These are phyloP conservation scores for Daldinia caldariorum DNA, from an alignment of 495 filamentous ascomycete species.

Conservation along the genomic window DNA sequence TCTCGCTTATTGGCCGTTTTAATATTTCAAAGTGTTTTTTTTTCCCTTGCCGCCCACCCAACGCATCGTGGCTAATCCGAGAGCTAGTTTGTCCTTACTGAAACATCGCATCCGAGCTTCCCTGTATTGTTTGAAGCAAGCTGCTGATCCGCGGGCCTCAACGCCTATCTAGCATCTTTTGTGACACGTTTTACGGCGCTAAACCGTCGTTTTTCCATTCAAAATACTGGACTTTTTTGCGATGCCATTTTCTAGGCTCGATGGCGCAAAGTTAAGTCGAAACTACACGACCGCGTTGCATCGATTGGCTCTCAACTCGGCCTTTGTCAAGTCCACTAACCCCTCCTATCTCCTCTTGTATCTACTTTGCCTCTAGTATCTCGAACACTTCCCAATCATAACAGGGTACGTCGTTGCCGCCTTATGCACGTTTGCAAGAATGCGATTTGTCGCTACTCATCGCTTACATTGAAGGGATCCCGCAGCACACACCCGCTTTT, in stretches of 20 bases:
- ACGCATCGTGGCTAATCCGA: conserved; percentile 30
- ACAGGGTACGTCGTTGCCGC: conserved; percentile 22
- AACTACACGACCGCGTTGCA: conserved; percentile 15
- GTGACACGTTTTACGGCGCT: conserved; percentile 27
- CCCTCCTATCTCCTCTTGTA: conserved; percentile 12
- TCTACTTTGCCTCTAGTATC: conserved; percentile 18
- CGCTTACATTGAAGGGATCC: conserved; percentile 35
- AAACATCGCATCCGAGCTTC: conserved; percentile 33
- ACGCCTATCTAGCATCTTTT: conserved; percentile 19
- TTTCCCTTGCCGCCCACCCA: conserved; percentile 6
- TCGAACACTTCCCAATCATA: conserved; percentile 12
- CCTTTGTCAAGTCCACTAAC: conserved; percentile 9
- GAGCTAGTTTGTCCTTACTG: conserved; percentile 26
- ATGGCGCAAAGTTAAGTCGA: conserved; percentile 9
- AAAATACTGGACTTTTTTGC: conserved; percentile 16
- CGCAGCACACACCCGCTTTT: conserved; percentile 21
- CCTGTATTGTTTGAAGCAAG: conserved; percentile 34
- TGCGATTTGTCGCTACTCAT: conserved; percentile 18
- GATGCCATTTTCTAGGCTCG: conserved; percentile 16
- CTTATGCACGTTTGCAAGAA: conserved; percentile 27
- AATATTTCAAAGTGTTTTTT: conserved; percentile 17
- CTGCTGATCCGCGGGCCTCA: conserved; percentile 24
- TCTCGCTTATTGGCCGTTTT: conserved; percentile 15
- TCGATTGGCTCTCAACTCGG: conserved; percentile 11
- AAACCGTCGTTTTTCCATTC: conserved; percentile 9